Evolutionary conservation across 2,329 filamentous ascomycete species (phyloP).

Genomic region (Cercospora berteroae): DNA sequence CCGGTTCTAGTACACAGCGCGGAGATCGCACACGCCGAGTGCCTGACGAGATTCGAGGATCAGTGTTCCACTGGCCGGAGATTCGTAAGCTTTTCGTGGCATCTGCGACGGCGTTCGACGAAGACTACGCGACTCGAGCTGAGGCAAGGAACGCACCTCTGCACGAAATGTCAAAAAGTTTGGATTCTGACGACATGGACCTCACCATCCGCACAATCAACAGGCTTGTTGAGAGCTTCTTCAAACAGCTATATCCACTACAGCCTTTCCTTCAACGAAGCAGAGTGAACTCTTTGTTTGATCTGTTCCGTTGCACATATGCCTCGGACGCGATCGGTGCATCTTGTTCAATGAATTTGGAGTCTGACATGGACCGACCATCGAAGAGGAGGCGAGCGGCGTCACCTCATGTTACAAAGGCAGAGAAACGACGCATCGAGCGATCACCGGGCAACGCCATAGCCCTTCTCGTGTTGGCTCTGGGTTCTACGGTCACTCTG

Average conservation of each 20-base stretch:
- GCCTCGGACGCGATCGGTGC: background rate
- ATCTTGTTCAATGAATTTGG: background rate
- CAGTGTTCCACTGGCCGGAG: background rate
- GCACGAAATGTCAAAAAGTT: background rate
- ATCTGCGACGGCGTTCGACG: background rate
- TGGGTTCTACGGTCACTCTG: constrained; percentile 61
- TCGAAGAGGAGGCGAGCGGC: background rate
- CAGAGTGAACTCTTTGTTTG: background rate
- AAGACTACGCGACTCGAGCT: background rate
- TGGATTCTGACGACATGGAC: background rate
- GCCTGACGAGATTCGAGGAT: background rate
- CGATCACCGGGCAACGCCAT: constrained; percentile 71
- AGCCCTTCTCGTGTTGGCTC: constrained; percentile 73
- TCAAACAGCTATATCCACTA: background rate
- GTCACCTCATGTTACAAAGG: background rate
- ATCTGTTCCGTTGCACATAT: background rate
- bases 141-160: background rate
- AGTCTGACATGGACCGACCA: background rate
- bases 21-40: background rate
- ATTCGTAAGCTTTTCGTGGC: background rate
- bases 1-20: background rate
- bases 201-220: background rate
- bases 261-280: constrained; percentile 8
- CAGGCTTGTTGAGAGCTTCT: background rate
- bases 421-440: constrained; percentile 38